A percentile compares a stretch with the other conserved stretches of the same genome.
These are phyloP conservation scores for Raphidocelis subcapitata DNA, from an alignment of 139 green algal genomes.

Conservation along the genomic window DNA sequence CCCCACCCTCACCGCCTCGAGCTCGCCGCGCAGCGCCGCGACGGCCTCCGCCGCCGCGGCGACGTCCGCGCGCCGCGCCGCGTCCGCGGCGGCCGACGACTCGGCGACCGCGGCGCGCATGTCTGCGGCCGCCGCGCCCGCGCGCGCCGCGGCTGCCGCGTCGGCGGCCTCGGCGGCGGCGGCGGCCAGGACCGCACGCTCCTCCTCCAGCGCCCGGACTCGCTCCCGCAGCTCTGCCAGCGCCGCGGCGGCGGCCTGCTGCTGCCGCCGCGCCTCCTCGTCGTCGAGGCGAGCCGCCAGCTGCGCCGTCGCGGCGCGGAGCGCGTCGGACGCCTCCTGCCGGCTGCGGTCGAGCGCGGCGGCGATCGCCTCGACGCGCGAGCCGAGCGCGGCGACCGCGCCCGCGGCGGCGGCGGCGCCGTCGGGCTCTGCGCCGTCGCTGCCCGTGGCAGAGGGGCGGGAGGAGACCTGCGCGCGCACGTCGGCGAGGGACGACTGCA, in stretches of 20 bases:
- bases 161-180: background rate
- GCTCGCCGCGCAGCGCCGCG: too few species aligned
- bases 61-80: background rate
- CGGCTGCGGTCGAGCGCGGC: too few species aligned
- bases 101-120: background rate
- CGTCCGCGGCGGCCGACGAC: too few species aligned
- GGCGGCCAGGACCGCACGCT: background rate
- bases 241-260: background rate
- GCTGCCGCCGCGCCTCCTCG: background rate
- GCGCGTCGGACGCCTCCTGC: too few species aligned
- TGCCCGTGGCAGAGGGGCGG: too few species aligned
- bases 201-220: background rate
- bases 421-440: too few species aligned
- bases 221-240: slow-evolving; percentile 11
- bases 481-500: too few species aligned
- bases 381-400: too few species aligned
- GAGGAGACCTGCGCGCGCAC: too few species aligned
- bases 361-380: too few species aligned
- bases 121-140: background rate
- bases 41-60: background rate
- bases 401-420: too few species aligned
- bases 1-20: too few species aligned
- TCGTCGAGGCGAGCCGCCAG: background rate
- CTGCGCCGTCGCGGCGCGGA: background rate
- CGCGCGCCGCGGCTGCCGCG: background rate